Evolutionary conservation across 352 stramenopile species (phyloP).

Genomic region (Phytopythium helicoides): DNA sequence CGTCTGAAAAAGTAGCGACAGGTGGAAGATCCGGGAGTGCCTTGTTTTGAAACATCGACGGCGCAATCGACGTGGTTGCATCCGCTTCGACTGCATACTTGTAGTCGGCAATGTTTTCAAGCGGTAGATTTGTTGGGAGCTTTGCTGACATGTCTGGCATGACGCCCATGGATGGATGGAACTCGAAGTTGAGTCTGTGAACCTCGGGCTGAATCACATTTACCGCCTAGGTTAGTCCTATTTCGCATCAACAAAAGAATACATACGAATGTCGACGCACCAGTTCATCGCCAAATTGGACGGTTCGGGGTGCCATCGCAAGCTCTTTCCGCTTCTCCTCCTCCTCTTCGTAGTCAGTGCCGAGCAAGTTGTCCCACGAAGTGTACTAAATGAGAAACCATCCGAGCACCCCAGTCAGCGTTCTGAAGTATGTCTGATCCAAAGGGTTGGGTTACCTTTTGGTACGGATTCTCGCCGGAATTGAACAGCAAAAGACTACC

Average conservation of each 20-base stretch:
- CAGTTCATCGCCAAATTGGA: conserved; percentile 81
- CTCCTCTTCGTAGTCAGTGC: conserved; percentile 85
- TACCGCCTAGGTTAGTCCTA: no score
- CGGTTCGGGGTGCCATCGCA: conserved; percentile 70
- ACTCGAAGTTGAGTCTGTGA: conserved; percentile 77
- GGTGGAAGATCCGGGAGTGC: conserved; percentile 62
- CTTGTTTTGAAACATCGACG: conserved; percentile 84
- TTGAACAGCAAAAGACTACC: conserved; percentile 87
- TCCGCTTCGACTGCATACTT: conserved; percentile 62
- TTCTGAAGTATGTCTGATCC: not conserved
- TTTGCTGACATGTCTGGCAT: conserved; percentile 75
- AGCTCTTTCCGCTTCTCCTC: conserved; percentile 84
- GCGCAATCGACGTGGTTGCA: conserved; percentile 65
- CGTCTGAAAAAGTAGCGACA: conserved; percentile 63
- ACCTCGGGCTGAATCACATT: conserved; percentile 37
- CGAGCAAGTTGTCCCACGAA: conserved; percentile 85
- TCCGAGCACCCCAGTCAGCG: conserved; percentile 5
- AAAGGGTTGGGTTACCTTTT: conserved; percentile 46
- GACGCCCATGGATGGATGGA: conserved; percentile 61
- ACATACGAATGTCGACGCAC: conserved; percentile 17
- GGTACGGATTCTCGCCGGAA: conserved; percentile 85
- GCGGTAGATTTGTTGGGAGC: conserved; percentile 72
- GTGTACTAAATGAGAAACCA: conserved; percentile 57
- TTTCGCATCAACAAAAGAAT: not conserved
- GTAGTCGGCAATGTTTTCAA: conserved; percentile 79